These are phyloP conservation scores for Cryphonectria naterciae DNA, from an alignment of 2,329 filamentous ascomycete species.

Conservation along the genomic window DNA sequence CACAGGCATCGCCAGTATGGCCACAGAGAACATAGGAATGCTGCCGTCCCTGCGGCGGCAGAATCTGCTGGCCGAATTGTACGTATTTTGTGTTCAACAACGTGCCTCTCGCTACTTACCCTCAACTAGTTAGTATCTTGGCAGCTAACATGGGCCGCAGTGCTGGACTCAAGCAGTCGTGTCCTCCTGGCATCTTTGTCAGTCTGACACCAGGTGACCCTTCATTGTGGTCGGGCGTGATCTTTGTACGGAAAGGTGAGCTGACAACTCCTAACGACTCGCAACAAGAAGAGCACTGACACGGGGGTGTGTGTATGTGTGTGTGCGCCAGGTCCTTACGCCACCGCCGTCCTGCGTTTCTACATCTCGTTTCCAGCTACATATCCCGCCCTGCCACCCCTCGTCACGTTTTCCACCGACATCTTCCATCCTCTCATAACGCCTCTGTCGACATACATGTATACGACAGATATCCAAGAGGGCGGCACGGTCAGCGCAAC, in stretches of 20 bases:
- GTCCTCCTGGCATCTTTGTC: constrained; percentile 86
- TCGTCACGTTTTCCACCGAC: constrained; percentile 87
- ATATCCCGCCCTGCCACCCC: constrained; percentile 79
- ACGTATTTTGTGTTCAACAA: constrained; percentile 40
- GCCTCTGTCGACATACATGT: constrained; percentile 92
- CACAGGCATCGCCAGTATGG: constrained; percentile 42
- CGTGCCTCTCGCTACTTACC: constrained; percentile 13
- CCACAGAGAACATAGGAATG: constrained; percentile 47
- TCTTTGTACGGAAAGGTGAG: constrained; percentile 87
- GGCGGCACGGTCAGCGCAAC: constrained; percentile 80
- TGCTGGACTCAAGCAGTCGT: constrained; percentile 78
- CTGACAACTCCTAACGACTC: constrained; percentile 20
- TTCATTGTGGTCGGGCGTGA: constrained; percentile 83
- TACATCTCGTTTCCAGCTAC: constrained; percentile 83
- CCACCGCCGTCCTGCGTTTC: constrained; percentile 84
- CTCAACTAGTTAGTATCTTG: constrained; percentile 6
- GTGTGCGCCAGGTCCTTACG: constrained; percentile 73
- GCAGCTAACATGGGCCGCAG: constrained; percentile 50
- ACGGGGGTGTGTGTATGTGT: neutral
- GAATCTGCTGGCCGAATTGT: constrained; percentile 84
- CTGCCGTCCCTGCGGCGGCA: constrained; percentile 69
- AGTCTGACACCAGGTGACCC: constrained; percentile 81
- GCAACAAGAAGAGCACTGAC: constrained; percentile 20
- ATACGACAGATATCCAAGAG: constrained; percentile 77
- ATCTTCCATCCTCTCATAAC: constrained; percentile 95